These are phyloP conservation scores for Colletotrichum sansevieriae DNA, from an alignment of 2,329 filamentous ascomycete genomes.

Conservation along the genomic window DNA sequence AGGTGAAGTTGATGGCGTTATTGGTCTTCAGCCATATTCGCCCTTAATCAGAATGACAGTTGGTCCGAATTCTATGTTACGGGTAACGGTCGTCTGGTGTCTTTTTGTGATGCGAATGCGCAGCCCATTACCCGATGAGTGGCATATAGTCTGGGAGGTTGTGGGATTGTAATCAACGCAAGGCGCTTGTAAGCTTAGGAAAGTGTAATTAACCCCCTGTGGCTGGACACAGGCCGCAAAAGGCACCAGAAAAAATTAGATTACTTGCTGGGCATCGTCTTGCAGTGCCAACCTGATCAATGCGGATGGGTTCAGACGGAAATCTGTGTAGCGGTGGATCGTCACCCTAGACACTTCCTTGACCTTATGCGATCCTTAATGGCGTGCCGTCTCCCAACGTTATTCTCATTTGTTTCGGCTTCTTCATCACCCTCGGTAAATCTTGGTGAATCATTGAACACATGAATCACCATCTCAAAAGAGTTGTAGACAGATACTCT, in stretches of 20 bases:
- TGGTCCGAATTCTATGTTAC: neutral
- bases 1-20: neutral
- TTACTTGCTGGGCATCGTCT: neutral
- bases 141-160: no score
- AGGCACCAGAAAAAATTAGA: neutral
- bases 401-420: no score
- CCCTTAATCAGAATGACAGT: neutral
- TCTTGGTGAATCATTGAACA: no score
- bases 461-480: no score
- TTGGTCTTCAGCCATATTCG: neutral
- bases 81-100: neutral
- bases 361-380: neutral
- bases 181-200: neutral
- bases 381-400: no score
- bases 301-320: conserved; percentile 4
- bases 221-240: no score
- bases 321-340: conserved; percentile 7
- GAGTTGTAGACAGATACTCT: neutral
- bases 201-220: no score
- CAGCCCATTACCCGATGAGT: neutral
- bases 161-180: no score
- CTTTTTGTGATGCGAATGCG: neutral
- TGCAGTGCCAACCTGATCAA: neutral
- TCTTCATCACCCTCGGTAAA: no score
- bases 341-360: neutral